Evolutionary conservation across 441 rosid genomes (phyloP).

Genomic region (Adansonia madagascariensis): DNA sequence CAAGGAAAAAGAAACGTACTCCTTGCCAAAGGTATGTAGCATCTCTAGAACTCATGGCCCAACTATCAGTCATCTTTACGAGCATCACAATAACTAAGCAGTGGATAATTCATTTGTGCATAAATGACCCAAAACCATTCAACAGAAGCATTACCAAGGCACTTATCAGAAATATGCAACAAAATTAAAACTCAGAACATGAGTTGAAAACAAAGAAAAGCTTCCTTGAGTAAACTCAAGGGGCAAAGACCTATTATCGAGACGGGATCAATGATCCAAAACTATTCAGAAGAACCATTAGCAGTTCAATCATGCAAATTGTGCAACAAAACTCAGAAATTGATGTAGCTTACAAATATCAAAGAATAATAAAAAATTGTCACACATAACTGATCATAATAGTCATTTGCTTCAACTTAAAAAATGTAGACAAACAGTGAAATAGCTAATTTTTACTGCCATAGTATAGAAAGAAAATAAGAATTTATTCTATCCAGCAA

Average conservation of each 20-base stretch:
- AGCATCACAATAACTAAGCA: background rate
- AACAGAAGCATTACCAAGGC: background rate
- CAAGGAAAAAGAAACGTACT: background rate
- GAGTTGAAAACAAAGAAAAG: background rate
- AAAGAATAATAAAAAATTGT: background rate
- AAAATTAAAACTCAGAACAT: background rate
- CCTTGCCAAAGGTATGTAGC: background rate
- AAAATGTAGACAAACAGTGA: background rate
- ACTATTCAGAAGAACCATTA: background rate
- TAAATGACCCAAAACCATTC: background rate
- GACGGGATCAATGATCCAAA: background rate
- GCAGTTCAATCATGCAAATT: background rate
- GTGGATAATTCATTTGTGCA: background rate
- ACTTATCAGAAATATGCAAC: background rate
- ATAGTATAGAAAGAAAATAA: background rate
- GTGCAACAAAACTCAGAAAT: background rate
- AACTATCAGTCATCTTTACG: background rate
- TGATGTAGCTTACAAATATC: background rate
- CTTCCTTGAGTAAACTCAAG: too few relatives aligned
- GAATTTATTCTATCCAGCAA: background rate
- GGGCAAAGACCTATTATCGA: constrained; percentile 1
- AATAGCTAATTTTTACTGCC: background rate
- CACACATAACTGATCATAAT: background rate
- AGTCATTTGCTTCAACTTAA: constrained; percentile 8
- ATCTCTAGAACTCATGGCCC: constrained; percentile 6